Percentiles rank a stretch among this genome's conserved stretches.
Conservation (phyloP, 768 basidiomycete species). For the Rhodotorula paludigena region DNA sequence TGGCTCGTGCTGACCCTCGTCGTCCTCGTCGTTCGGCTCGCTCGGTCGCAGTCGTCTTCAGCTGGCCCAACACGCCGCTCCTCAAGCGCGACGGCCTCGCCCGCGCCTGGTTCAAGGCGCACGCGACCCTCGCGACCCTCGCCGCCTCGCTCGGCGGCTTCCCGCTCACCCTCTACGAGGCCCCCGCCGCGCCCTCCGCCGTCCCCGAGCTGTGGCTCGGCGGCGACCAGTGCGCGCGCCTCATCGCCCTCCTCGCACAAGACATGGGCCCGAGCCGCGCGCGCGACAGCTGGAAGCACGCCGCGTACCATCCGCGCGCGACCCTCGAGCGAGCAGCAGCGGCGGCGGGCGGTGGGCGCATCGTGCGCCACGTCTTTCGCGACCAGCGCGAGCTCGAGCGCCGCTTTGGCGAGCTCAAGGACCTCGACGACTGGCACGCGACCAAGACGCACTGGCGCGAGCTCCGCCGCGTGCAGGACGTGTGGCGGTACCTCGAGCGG, state of each 20-base stretch:
- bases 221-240: not conserved
- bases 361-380: not conserved
- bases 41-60: constrained; percentile 13
- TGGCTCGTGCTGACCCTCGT: not conserved
- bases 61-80: constrained; percentile 18
- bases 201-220: constrained; percentile 23
- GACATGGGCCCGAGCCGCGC: constrained; percentile 26
- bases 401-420: constrained; percentile 17
- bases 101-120: not conserved
- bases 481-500: not conserved
- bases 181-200: not conserved
- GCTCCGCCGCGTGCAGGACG: constrained; percentile 3
- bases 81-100: constrained; percentile 24
- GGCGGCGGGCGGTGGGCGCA: not conserved
- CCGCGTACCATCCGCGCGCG: not conserved
- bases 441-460: not conserved
- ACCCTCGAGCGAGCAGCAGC: not conserved
- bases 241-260: constrained; percentile 9
- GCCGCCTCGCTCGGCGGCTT: constrained; percentile 10
- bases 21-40: not conserved
- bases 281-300: not conserved
- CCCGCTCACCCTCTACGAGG: constrained; percentile 19
- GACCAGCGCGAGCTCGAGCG: constrained; percentile 10
- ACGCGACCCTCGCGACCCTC: constrained; percentile 12
- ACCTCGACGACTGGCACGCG: constrained; percentile 6